These are phyloP conservation scores for Solanum neorickii DNA, from an alignment of 257 asterid genomes.

Conservation along the genomic window DNA sequence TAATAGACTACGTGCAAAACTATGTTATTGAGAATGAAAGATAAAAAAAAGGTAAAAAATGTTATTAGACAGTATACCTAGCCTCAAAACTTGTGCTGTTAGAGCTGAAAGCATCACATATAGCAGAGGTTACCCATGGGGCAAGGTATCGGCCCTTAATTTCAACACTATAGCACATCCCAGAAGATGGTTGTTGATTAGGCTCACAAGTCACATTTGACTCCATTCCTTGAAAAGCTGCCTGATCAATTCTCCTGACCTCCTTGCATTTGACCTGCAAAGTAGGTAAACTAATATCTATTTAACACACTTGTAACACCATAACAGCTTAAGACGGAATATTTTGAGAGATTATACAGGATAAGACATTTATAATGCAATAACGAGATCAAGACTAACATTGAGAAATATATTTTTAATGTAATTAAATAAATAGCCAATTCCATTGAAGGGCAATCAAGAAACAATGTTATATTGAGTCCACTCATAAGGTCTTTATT, in stretches of 20 bases:
- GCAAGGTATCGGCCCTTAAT: constrained; percentile 66
- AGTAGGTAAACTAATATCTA: constrained; percentile 1
- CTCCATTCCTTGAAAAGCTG: constrained; percentile 31
- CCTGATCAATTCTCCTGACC: constrained; percentile 53
- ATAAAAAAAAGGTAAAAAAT: not conserved
- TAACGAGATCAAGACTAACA: not conserved
- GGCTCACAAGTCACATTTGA: constrained; percentile 22
- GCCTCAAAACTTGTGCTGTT: constrained; percentile 60
- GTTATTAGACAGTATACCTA: constrained; percentile 37
- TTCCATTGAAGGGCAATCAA: not conserved
- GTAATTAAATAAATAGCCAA: not conserved
- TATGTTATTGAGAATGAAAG: not conserved
- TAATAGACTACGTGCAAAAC: not conserved
- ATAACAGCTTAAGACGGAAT: not conserved
- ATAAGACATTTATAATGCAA: not conserved
- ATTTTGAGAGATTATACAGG: not conserved
- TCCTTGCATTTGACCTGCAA: constrained; percentile 84
- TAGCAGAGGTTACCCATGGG: constrained; percentile 72
- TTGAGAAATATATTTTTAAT: not conserved
- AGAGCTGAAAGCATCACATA: constrained; percentile 56
- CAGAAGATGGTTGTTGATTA: constrained; percentile 33
- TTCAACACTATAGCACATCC: constrained; percentile 69
- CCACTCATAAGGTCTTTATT: not conserved
- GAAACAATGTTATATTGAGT: not conserved
- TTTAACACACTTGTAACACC: not conserved